Evolutionary conservation across 164 flowering plant genomes (phyloP), one percentile per base, ranked within the genome.

Genomic region (Stephania japonica): DNA sequence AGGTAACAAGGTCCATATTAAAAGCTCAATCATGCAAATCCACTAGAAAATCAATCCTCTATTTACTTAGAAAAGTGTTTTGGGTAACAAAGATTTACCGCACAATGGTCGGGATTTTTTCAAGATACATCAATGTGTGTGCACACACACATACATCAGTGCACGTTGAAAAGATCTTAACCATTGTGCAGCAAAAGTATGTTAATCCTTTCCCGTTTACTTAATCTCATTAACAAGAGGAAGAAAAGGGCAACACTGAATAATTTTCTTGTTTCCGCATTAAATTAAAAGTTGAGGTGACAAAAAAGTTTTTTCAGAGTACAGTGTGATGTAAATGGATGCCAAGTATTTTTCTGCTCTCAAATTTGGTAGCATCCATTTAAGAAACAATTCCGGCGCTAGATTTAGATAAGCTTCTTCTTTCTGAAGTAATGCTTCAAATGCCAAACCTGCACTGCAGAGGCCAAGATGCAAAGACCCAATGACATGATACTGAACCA

Each of bases 391-490:
- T 13, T 66, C 38, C 5, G 61, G 16, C 7, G 42, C 47, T 9
- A 53, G 53, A 64, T 73, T 80, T 87, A 94, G 42, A 94, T 92
- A 42, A 94, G 97, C 83, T 91, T 94, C 85, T 92, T 94, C 91
- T 92, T 92, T 65, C 81, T 88, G 76, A 94, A 94, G 81, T 76
- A 94, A n/a, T 81, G 85, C 90, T 88, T 91, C 87, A 94, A 80
- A 80, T 88, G 81, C 89, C 84, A 86, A 67, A 91, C 38, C 78
- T 94, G 99, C 74, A 90, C 24, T 71, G 53, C 76, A 1, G 99
- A 88, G 67, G 76, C 96, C 4, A 59, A 79, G 70, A 91, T 90
- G 88, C 99, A 93, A 68, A 92, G 78, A n/a, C 88, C 91, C 71
- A 94, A 74, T 0, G 99, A 89, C 91, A 92, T 81, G 73, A 88